Evolutionary conservation across 1,139 yeast genomes (phyloP).

Genomic region (Suhomyces kunorum): DNA sequence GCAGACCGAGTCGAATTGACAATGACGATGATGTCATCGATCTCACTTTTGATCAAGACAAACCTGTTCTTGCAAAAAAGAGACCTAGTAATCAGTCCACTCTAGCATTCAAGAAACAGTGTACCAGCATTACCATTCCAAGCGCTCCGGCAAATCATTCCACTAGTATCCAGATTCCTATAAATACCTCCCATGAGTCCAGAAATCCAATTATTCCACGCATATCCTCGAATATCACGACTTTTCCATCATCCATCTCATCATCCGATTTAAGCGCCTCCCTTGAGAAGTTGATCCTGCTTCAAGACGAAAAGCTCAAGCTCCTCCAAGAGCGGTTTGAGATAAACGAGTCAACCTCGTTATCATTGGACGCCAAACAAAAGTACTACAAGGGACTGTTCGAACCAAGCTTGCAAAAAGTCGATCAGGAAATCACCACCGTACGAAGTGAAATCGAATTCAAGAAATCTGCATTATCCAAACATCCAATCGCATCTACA

Average conservation of each 20-base stretch:
- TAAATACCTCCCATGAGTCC: background rate
- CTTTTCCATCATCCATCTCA: background rate
- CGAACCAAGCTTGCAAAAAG: conserved; percentile 15
- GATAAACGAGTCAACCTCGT: conserved; percentile 22
- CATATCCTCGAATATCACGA: background rate
- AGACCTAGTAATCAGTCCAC: conserved; percentile 1
- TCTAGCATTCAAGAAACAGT: background rate
- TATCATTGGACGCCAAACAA: conserved; percentile 23
- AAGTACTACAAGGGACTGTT: conserved; percentile 18
- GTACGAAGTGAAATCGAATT: background rate
- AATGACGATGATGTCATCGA: conserved; percentile 10
- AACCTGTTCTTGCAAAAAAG: background rate
- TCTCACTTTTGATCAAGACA: conserved; percentile 9
- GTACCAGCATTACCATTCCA: background rate
- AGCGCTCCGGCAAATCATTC: background rate
- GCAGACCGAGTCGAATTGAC: background rate
- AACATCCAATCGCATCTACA: background rate
- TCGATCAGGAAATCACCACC: conserved; percentile 4
- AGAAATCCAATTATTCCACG: background rate
- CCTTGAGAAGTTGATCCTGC: conserved; percentile 10
- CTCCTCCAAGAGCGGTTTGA: conserved; percentile 17
- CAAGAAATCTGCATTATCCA: background rate
- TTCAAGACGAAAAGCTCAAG: conserved; percentile 17
- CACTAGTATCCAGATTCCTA: background rate
- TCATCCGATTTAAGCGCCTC: background rate